phyloP scores from a whole-genome alignment of 495 filamentous ascomycete species.

The Pseudevernia furfuracea region DNA sequence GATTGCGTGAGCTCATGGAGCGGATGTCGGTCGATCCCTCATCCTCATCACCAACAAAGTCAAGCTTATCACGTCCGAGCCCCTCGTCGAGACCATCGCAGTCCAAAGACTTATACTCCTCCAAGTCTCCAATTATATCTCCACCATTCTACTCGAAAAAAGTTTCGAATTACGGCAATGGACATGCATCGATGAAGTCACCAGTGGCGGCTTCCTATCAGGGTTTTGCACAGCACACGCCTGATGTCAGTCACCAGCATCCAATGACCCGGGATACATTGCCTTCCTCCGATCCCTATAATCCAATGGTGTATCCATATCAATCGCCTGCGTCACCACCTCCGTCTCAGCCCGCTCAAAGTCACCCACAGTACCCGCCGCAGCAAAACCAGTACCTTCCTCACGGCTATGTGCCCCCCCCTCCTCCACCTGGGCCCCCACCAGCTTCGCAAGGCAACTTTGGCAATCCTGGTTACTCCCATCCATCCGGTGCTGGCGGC shows the following conservation, averaged over 20 bases:
- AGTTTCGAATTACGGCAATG: conserved; percentile 28
- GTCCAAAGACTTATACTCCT: conserved; percentile 31
- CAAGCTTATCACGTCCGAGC: conserved; percentile 33
- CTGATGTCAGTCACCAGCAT: conserved; percentile 22
- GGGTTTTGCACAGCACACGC: conserved; percentile 14
- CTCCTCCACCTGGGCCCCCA: conserved; percentile 77
- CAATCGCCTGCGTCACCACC: conserved; percentile 38
- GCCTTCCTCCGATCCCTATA: conserved; percentile 45
- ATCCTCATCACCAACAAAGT: conserved; percentile 35
- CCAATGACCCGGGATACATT: conserved; percentile 37
- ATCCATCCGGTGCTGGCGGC: conserved; percentile 52
- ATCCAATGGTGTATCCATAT: conserved; percentile 49
- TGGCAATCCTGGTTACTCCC: conserved; percentile 38
- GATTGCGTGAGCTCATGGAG: conserved; percentile 86
- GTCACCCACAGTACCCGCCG: conserved; percentile 36
- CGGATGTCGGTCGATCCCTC: conserved; percentile 76
- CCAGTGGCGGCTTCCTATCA: conserved; percentile 12
- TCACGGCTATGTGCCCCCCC: conserved; percentile 81
- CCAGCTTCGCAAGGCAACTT: conserved; percentile 64
- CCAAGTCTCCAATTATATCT: conserved; percentile 35
- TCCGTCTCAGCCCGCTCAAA: conserved; percentile 37
- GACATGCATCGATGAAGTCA: conserved; percentile 15
- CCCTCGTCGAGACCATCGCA: conserved; percentile 39
- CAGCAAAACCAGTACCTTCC: conserved; percentile 48
- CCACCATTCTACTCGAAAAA: conserved; percentile 42